Evolutionary conservation across 2,329 filamentous ascomycete genomes (phyloP), one percentile per base, ranked within the genome.

Genomic region (Neofusicoccum laricinum): DNA sequence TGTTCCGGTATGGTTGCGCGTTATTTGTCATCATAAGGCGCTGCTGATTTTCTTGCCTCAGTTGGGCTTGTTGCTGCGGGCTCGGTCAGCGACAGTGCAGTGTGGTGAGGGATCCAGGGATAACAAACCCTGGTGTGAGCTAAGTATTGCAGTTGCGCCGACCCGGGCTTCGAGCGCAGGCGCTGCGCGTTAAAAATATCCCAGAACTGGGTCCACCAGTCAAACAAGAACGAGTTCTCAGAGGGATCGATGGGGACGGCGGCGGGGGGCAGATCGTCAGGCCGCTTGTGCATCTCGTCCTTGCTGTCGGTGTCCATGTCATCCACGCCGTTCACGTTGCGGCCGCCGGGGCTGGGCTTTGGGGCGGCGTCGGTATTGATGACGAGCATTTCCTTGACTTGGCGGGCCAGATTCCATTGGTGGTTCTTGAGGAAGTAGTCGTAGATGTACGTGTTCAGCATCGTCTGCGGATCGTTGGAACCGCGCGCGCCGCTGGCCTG

Each of bases 131-230:
- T 91, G 67, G 90, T 93, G 73, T 96, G 91, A 66, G 85, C 80
- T 65, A 96, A 86, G 77, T 96, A 97, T 80, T 91, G 88, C 67
- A 85, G 73, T 83, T 88, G 64, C 84, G 84, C 63, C 85, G 86
- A 50, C 72, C 74, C 76, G 66, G 51, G 63, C 67, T 66, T 76
- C 74, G 53, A 69, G 66, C 64, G 88, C 59, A 67, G 34, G 72
- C 92, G 90, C 74, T 94, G 91, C 64, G 92, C 92, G 73, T 88
- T 88, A 78, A 91, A 96, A 70, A 98, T 92, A 72, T 99, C 95
- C 93, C 93, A 98, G 77, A 99, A 99, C 61, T 97, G 85, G 73
- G 89, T 92, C 82, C 96, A 99, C 95, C 95, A 99, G 73, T 98
- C 95, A 70, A 92, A 90, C n/a, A 99, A 83, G 73, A 99, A 98